A percentile compares a stretch with the other conserved stretches of the same genome.
Evolutionary conservation across 495 filamentous ascomycete genomes (phyloP).

Genomic region (Aspergillus heteromorphus): DNA sequence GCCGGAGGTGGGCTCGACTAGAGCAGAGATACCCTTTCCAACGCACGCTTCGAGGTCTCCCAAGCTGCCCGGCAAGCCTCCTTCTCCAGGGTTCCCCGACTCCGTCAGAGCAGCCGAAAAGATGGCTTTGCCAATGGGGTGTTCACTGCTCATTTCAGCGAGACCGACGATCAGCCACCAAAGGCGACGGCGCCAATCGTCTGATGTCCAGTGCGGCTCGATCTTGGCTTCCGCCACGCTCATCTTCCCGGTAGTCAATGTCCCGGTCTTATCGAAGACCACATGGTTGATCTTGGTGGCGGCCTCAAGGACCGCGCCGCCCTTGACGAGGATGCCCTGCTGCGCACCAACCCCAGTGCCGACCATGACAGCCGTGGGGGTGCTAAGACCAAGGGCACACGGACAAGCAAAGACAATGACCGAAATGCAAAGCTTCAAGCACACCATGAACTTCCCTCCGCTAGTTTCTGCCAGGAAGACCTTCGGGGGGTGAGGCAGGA

Average conservation of each 20-base stretch:
- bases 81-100: slow-evolving; percentile 66
- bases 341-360: slow-evolving; percentile 96
- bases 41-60: slow-evolving; percentile 80
- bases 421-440: slow-evolving; percentile 94
- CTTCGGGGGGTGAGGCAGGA: slow-evolving; percentile 74
- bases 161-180: slow-evolving; percentile 97
- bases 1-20: slow-evolving; percentile 68
- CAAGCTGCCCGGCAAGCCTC: slow-evolving; percentile 71
- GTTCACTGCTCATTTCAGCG: slow-evolving; percentile 89
- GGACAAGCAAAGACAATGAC: slow-evolving; percentile 99
- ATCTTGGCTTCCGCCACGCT: slow-evolving; percentile 68
- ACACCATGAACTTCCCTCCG: slow-evolving; percentile 92
- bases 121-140: slow-evolving; percentile 88
- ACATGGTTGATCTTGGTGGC: slow-evolving; percentile 88
- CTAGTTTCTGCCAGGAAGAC: slow-evolving; percentile 77
- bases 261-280: slow-evolving; percentile 99
- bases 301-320: slow-evolving; percentile 86
- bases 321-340: slow-evolving; percentile 94
- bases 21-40: slow-evolving; percentile 78
- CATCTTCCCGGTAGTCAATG: slow-evolving; percentile 92
- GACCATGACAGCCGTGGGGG: slow-evolving; percentile 97
- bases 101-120: slow-evolving; percentile 64
- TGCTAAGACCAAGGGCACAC: slow-evolving; percentile 88
- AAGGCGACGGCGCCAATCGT: slow-evolving; percentile 61
- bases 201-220: slow-evolving; percentile 61